Evolutionary conservation across 2,329 filamentous ascomycete genomes (phyloP), one percentile per base, ranked within the genome.

Genomic region (Diaporthe sp.): DNA sequence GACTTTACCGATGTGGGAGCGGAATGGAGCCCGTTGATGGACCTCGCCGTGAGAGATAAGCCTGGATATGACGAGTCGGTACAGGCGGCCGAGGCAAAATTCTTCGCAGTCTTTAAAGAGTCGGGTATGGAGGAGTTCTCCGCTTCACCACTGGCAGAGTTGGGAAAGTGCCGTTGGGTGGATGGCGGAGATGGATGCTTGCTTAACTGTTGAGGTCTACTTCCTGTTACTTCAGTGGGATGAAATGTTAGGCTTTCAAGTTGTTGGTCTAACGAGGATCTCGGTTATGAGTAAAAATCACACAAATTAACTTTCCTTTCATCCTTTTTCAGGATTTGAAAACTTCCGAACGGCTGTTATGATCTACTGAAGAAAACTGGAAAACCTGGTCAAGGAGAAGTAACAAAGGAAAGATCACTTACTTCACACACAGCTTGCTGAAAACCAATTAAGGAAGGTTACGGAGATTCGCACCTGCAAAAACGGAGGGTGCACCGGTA

Each of bases 131-230:
- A 60, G 1, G 20, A 10, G 3, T 60, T 60, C 0, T 60, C 55
- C 1, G 17, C 28, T 2, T 58, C 31, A 17, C 31, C 55, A 22
- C 0, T 58, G 31, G 31, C 55, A n/a, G 55, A 60, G 8, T 13
- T 60, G 31, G 55, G 28, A 1, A 22, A 22, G 3, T 60, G 55
- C 28, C 55, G 55, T 3, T 60, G 55, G 55, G 55, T 60, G 9
- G 31, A 60, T 60, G 55, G 55, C 28, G 55, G 55, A 22, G 55
- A 60, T 39, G 55, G 55, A 37, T 60, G 55, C 34, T n/a, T 60
- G 31, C 9, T n/a, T 4, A 60, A 60, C 31, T 60, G 55, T 60
- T 60, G 15, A 58, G 31, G n/a, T 6, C 3, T 3, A 20, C 0
- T 34, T 12, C 17, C 12, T 15, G 17, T 31, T 10, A 7, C 10